Conservation (phyloP, 768 basidiomycete species). For the Tylopilus rubrobrunneus region DNA sequence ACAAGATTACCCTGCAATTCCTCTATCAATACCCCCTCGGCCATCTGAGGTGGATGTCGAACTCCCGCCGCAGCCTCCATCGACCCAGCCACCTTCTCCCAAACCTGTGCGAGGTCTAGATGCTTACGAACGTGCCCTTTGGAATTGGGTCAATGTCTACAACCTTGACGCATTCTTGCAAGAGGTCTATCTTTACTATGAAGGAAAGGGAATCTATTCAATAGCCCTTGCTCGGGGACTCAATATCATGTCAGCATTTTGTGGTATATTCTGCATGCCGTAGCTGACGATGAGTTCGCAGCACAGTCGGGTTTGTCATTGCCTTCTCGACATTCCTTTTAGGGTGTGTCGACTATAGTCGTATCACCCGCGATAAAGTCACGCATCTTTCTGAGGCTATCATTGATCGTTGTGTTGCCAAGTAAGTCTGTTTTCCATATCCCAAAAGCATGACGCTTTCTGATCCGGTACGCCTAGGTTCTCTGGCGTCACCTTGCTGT, state of each 20-base stretch:
- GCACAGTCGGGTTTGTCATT: slow-evolving; percentile 97
- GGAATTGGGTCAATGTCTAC: slow-evolving; percentile 99
- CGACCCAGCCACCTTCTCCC: slow-evolving; percentile 22
- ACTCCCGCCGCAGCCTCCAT: slow-evolving; percentile 20
- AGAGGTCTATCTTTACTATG: slow-evolving; percentile 94
- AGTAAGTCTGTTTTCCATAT: slow-evolving; percentile 49
- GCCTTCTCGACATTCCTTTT: slow-evolving; percentile 96
- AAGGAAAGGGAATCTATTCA: slow-evolving; percentile 94
- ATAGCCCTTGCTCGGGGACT: slow-evolving; percentile 87
- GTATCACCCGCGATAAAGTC: slow-evolving; percentile 62
- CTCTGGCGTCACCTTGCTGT: slow-evolving; percentile 78
- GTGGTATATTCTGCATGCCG: slow-evolving; percentile 13
- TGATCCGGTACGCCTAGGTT: slow-evolving; percentile 47
- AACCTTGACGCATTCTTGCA: slow-evolving; percentile 95
- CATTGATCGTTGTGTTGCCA: slow-evolving; percentile 77
- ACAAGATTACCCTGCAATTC: slow-evolving; percentile 35
- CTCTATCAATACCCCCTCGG: slow-evolving; percentile 54
- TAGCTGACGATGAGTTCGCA: slow-evolving; percentile 37
- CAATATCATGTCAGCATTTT: slow-evolving; percentile 82
- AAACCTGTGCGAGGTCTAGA: slow-evolving; percentile 69
- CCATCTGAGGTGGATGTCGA: slow-evolving; percentile 60
- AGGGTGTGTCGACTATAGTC: slow-evolving; percentile 91
- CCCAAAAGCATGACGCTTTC: neutral
- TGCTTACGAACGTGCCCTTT: slow-evolving; percentile 86
- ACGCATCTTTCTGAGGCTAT: slow-evolving; percentile 77